These are phyloP conservation scores for Hericium alpestre DNA, from an alignment of 768 basidiomycete genomes.

Conservation along the genomic window DNA sequence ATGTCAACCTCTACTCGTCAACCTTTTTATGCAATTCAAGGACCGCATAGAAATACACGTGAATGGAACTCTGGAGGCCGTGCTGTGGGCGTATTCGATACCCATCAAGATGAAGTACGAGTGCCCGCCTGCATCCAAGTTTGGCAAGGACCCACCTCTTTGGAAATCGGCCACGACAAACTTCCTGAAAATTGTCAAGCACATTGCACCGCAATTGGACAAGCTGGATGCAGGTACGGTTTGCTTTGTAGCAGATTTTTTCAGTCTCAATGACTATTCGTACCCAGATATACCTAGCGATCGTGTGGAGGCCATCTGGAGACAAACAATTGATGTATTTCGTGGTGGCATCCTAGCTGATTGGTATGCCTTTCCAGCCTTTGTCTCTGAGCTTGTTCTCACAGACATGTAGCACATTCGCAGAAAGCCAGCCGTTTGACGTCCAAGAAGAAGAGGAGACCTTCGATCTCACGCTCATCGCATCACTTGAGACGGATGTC, in stretches of 20 bases:
- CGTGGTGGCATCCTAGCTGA: slow-evolving; percentile 75
- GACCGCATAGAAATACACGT: slow-evolving; percentile 51
- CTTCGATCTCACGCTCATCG: slow-evolving; percentile 75
- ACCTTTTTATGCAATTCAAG: slow-evolving; percentile 65
- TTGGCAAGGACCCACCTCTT: slow-evolving; percentile 75
- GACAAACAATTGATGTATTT: slow-evolving; percentile 73
- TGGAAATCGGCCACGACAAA: slow-evolving; percentile 92
- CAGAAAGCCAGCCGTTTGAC: slow-evolving; percentile 47
- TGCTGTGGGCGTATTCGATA: slow-evolving; percentile 75
- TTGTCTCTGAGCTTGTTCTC: background rate
- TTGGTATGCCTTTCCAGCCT: slow-evolving; percentile 40
- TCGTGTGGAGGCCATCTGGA: slow-evolving; percentile 75
- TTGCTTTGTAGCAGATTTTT: background rate
- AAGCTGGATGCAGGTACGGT: slow-evolving; percentile 29
- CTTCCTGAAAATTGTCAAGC: slow-evolving; percentile 66
- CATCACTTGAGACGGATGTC: slow-evolving; percentile 69
- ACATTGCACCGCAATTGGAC: slow-evolving; percentile 43
- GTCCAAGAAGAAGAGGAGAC: slow-evolving; percentile 72
- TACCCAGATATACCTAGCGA: slow-evolving; percentile 45
- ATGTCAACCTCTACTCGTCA: slow-evolving; percentile 73
- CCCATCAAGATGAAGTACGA: slow-evolving; percentile 94
- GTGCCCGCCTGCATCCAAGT: slow-evolving; percentile 81
- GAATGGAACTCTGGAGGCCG: slow-evolving; percentile 77
- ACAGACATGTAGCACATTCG: slow-evolving; percentile 35
- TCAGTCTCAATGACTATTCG: background rate